Evolutionary conservation across 2,329 filamentous ascomycete genomes (phyloP).

Genomic region (Penicillium sp.): DNA sequence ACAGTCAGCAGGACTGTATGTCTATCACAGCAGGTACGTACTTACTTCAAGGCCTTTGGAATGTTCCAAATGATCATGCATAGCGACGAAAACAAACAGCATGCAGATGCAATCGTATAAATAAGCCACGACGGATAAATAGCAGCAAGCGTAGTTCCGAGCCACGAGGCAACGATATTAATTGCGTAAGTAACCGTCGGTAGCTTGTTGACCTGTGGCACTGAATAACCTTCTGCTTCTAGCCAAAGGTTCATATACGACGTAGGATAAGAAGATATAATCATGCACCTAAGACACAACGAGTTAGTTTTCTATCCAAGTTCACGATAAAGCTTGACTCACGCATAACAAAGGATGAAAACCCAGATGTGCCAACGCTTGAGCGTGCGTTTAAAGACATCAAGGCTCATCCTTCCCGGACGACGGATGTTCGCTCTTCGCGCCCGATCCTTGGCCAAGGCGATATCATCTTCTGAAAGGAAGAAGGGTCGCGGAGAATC

Average conservation of each 20-base stretch:
- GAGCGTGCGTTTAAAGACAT: slow-evolving; percentile 41
- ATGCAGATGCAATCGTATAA: slow-evolving; percentile 37
- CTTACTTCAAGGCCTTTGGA: slow-evolving; percentile 42
- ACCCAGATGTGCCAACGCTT: slow-evolving; percentile 46
- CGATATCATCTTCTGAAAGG: slow-evolving; percentile 29
- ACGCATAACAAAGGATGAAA: slow-evolving; percentile 45
- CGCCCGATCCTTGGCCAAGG: slow-evolving; percentile 30
- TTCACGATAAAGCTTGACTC: slow-evolving; percentile 18
- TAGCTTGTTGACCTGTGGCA: slow-evolving; percentile 44
- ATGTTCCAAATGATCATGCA: slow-evolving; percentile 45
- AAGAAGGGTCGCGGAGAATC: slow-evolving; percentile 36
- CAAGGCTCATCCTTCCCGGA: slow-evolving; percentile 36
- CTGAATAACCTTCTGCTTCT: slow-evolving; percentile 42
- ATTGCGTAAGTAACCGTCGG: slow-evolving; percentile 45
- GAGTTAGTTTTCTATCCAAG: background rate
- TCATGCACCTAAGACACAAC: slow-evolving; percentile 33
- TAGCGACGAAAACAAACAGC: slow-evolving; percentile 39
- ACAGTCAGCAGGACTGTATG: background rate
- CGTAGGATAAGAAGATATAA: slow-evolving; percentile 38
- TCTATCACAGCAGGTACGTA: background rate
- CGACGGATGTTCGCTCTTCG: slow-evolving; percentile 23
- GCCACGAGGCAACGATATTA: slow-evolving; percentile 42
- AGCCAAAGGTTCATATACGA: slow-evolving; percentile 48
- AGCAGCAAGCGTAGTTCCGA: slow-evolving; percentile 45
- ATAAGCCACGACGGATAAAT: slow-evolving; percentile 46